Conservation (phyloP, 306 rosid genomes). For the Carpinus fangiana region DNA sequence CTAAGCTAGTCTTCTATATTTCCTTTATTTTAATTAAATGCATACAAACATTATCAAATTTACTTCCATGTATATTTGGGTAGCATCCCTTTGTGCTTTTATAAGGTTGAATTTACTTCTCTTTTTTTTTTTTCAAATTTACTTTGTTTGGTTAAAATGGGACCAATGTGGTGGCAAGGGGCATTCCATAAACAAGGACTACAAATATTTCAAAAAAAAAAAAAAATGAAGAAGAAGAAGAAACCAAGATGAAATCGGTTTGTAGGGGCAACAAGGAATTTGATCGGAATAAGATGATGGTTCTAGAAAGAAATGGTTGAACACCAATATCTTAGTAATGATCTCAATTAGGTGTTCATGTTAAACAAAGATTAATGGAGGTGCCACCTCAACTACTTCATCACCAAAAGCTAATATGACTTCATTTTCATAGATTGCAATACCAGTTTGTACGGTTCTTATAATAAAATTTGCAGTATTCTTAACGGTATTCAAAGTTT, state of each 20-base stretch:
- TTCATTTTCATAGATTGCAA: no score
- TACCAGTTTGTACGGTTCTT: neutral
- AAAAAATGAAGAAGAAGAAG: no score
- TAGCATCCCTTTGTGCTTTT: no score
- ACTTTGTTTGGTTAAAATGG: neutral
- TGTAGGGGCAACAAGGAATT: neutral
- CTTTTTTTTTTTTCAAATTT: no score
- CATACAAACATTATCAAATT: no score
- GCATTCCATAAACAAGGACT: neutral
- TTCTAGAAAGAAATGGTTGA: neutral
- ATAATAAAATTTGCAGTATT: no score
- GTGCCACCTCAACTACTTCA: no score
- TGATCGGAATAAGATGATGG: neutral
- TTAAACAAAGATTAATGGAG: neutral
- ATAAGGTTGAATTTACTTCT: no score
- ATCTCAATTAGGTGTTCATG: slow-evolving; percentile 2
- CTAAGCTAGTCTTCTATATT: neutral
- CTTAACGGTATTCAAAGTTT: no score
- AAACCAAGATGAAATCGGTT: neutral
- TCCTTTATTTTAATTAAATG: neutral
- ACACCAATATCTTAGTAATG: neutral
- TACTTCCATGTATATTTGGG: no score
- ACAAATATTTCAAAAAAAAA: neutral
- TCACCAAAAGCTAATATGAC: no score
- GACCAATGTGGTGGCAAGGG: neutral